Conservation (phyloP, 768 basidiomycete genomes). For the Lactifluus volemus region DNA sequence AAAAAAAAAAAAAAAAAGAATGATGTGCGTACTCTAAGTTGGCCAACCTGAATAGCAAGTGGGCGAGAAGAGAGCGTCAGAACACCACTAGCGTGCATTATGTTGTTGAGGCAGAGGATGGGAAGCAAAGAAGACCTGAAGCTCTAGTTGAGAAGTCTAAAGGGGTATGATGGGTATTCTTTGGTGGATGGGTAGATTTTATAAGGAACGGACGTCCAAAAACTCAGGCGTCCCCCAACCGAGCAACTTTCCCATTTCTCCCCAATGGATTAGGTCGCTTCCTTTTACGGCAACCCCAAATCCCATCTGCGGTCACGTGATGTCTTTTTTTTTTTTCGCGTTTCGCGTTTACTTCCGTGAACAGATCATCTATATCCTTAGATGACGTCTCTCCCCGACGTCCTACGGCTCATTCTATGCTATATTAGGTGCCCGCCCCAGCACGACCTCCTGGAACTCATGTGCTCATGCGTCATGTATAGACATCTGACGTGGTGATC, state of each 20-base stretch:
- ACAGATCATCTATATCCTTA: background rate
- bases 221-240: conserved; percentile 15
- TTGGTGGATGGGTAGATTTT: background rate
- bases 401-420: background rate
- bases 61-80: conserved; percentile 30
- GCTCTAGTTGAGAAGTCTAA: conserved; percentile 12
- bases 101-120: conserved; percentile 21
- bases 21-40: conserved; percentile 29
- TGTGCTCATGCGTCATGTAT: background rate
- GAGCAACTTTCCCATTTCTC: conserved; percentile 2
- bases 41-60: conserved; percentile 26
- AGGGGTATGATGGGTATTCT: background rate
- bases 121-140: conserved; percentile 15
- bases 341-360: background rate
- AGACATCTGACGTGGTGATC: background rate
- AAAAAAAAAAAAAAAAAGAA: conserved; percentile 1
- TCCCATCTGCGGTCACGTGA: conserved; percentile 15
- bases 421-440: background rate
- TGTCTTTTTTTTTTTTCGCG: background rate
- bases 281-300: conserved; percentile 18
- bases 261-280: conserved; percentile 13
- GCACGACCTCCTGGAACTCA: background rate
- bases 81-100: conserved; percentile 29
- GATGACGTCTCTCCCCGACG: background rate
- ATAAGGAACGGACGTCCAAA: background rate